Conservation (phyloP, 2,329 filamentous ascomycete genomes). For the Venturiaceae sp. region DNA sequence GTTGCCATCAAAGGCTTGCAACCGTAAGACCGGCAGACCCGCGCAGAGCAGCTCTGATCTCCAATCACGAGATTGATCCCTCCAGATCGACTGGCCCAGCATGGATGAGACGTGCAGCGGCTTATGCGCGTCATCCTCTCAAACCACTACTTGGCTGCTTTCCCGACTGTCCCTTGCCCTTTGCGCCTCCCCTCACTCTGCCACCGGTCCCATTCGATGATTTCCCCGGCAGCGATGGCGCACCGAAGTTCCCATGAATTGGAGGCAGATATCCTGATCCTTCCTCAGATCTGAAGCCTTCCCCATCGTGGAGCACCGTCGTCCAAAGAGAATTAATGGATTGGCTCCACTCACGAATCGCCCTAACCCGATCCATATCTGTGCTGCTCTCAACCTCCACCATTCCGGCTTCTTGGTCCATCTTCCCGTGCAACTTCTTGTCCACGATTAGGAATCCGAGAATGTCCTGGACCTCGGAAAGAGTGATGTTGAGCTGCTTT, state of each 20-base stretch:
- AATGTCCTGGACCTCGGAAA: constrained; percentile 86
- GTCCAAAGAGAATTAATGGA: constrained; percentile 61
- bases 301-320: constrained; percentile 66
- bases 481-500: constrained; percentile 74
- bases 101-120: not conserved
- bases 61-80: not conserved
- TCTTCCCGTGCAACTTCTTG: constrained; percentile 74
- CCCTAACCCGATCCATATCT: constrained; percentile 64
- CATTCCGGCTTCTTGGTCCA: constrained; percentile 79
- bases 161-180: constrained; percentile 27
- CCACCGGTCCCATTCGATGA: constrained; percentile 15
- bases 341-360: constrained; percentile 62
- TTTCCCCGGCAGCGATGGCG: constrained; percentile 15
- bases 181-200: constrained; percentile 20
- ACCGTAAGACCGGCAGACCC: constrained; percentile 3
- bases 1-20: not conserved
- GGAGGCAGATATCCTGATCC: constrained; percentile 5
- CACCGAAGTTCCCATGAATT: constrained; percentile 9
- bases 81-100: constrained; percentile 1
- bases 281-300: constrained; percentile 53
- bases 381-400: constrained; percentile 68
- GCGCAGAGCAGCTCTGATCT: not conserved
- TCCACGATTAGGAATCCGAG: constrained; percentile 91
- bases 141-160: constrained; percentile 22
- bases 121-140: constrained; percentile 15